These are phyloP conservation scores for Phyllosticta citrichinensis DNA, from an alignment of 2,329 filamentous ascomycete species.

Conservation along the genomic window DNA sequence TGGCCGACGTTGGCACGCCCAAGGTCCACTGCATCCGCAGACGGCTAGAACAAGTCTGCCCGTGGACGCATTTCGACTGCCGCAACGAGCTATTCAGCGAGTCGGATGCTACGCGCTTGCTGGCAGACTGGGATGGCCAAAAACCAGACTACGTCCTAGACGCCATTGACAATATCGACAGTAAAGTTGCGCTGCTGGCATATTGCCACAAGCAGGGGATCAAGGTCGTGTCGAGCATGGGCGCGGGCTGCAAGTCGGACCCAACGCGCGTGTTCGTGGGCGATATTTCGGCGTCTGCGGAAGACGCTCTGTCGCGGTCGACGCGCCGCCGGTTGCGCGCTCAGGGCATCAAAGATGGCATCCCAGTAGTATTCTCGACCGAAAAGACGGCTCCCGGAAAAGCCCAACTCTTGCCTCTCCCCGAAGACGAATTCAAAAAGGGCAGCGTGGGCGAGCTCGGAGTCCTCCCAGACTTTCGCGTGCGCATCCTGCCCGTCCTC, in stretches of 20 bases:
- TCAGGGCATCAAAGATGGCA: slow-evolving; percentile 69
- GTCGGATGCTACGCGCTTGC: slow-evolving; percentile 52
- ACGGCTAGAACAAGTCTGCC: slow-evolving; percentile 73
- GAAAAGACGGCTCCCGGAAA: slow-evolving; percentile 87
- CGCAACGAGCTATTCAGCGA: slow-evolving; percentile 73
- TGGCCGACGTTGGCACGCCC: slow-evolving; percentile 84
- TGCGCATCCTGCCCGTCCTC: slow-evolving; percentile 87
- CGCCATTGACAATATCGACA: slow-evolving; percentile 97
- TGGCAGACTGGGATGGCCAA: slow-evolving; percentile 57
- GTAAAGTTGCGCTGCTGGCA: slow-evolving; percentile 80
- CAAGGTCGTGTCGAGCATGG: slow-evolving; percentile 89
- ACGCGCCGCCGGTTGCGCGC: slow-evolving; percentile 70
- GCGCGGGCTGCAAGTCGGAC: slow-evolving; percentile 85
- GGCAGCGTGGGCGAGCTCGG: slow-evolving; percentile 79
- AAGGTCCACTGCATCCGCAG: slow-evolving; percentile 81
- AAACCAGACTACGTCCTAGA: slow-evolving; percentile 85
- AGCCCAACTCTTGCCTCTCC: slow-evolving; percentile 74
- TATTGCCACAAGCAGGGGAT: slow-evolving; percentile 74
- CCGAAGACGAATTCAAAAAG: slow-evolving; percentile 80
- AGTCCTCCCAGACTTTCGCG: slow-evolving; percentile 83
- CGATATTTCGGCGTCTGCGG: slow-evolving; percentile 78
- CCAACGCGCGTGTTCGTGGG: slow-evolving; percentile 78
- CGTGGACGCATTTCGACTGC: slow-evolving; percentile 86
- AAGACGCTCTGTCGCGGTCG: slow-evolving; percentile 78
- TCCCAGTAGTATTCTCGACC: slow-evolving; percentile 85